Conservation (phyloP, 345 rosid genomes). For the Eucalyptus regnans region DNA sequence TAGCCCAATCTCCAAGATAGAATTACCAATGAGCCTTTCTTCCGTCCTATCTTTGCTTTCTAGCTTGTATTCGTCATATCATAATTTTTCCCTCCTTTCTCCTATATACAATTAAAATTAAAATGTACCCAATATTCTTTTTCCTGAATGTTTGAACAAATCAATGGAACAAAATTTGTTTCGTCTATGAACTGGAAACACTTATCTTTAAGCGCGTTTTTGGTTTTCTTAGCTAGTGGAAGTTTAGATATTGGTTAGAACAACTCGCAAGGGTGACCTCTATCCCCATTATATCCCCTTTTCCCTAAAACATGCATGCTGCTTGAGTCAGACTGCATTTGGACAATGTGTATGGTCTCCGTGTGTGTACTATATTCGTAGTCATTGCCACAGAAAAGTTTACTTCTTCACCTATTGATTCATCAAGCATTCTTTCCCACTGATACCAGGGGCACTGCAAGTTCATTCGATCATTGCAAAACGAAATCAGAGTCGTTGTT, state of each 20-base stretch:
- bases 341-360: neutral
- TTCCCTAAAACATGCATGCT: neutral
- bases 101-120: neutral
- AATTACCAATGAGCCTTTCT: neutral
- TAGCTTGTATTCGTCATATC: neutral
- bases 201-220: neutral
- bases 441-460: neutral
- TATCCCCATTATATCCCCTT: neutral
- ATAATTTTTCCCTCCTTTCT: neutral
- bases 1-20: neutral
- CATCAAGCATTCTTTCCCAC: neutral
- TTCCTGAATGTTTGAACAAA: neutral
- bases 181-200: neutral
- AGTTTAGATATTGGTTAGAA: neutral
- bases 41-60: neutral
- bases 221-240: neutral
- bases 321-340: neutral
- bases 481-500: neutral
- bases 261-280: neutral
- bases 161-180: neutral
- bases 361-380: neutral
- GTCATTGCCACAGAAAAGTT: neutral
- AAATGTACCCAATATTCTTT: neutral
- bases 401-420: neutral
- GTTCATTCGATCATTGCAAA: neutral